Percentiles rank a stretch among this genome's conserved stretches.
Evolutionary conservation across 176 grass and related monocot genomes (phyloP).

Genomic region (Oryza nivara): DNA sequence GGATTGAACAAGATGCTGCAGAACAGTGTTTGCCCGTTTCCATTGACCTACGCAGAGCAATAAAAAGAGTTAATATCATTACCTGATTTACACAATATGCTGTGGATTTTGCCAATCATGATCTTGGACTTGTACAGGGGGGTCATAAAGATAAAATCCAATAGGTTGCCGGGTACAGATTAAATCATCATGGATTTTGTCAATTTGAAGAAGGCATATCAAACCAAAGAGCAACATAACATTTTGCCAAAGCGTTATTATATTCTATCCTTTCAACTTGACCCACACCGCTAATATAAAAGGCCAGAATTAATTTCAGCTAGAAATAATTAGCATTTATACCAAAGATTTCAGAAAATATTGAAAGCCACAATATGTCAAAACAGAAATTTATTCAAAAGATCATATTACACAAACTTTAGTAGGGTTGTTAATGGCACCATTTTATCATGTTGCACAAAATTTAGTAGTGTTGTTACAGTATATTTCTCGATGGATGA

Average conservation of each 20-base stretch:
- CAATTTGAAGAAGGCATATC: constrained; percentile 24
- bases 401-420: constrained; percentile 20
- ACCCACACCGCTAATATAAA: not conserved
- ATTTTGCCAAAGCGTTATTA: constrained; percentile 12
- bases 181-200: not conserved
- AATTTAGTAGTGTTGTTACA: not conserved
- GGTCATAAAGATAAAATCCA: constrained; percentile 33
- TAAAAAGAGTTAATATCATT: constrained; percentile 16
- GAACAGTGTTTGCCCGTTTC: constrained; percentile 65
- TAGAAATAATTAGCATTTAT: constrained; percentile 26
- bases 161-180: not conserved
- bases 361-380: not conserved
- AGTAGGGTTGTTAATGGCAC: not conserved
- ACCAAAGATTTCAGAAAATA: constrained; percentile 18
- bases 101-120: constrained; percentile 6
- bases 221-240: constrained; percentile 17
- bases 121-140: constrained; percentile 13
- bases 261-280: constrained; percentile 18
- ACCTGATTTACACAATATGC: constrained; percentile 21
- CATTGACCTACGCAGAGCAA: constrained; percentile 70
- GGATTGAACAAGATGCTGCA: constrained; percentile 75
- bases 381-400: constrained; percentile 15
- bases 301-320: not conserved
- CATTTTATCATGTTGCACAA: not conserved
- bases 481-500: not conserved